These are phyloP conservation scores for Colletotrichum tanaceti DNA, from an alignment of 2,329 filamentous ascomycete genomes.

Conservation along the genomic window DNA sequence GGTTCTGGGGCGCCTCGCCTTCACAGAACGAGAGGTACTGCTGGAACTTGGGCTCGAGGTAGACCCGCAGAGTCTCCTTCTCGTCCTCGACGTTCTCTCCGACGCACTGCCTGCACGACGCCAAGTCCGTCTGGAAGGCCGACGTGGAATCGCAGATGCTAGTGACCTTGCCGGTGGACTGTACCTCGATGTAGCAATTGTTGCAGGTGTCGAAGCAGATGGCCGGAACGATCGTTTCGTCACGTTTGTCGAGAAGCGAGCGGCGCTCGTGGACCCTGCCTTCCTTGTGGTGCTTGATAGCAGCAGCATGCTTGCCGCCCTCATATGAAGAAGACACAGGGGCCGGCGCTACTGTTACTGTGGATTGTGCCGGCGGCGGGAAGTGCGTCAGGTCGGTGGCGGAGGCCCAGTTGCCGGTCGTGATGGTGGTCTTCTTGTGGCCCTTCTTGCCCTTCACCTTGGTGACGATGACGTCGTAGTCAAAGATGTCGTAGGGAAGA, in stretches of 20 bases:
- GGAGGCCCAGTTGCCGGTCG: slow-evolving; percentile 67
- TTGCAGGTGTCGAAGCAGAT: slow-evolving; percentile 67
- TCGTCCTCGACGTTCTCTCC: slow-evolving; percentile 41
- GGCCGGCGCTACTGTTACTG: slow-evolving; percentile 37
- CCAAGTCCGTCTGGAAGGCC: slow-evolving; percentile 53
- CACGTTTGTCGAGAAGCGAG: slow-evolving; percentile 53
- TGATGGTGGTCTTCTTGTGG: slow-evolving; percentile 56
- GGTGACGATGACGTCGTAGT: slow-evolving; percentile 54
- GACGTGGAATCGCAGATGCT: slow-evolving; percentile 59
- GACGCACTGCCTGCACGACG: slow-evolving; percentile 59
- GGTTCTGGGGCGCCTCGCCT: slow-evolving; percentile 42
- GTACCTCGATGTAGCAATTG: slow-evolving; percentile 58
- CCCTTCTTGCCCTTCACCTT: slow-evolving; percentile 50
- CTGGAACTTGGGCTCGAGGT: slow-evolving; percentile 53
- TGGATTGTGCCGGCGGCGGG: slow-evolving; percentile 46
- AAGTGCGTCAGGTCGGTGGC: slow-evolving; percentile 61
- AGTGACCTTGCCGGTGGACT: slow-evolving; percentile 59
- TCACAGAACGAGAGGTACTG: slow-evolving; percentile 62
- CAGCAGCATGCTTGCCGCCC: slow-evolving; percentile 37
- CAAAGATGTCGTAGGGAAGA: slow-evolving; percentile 71
- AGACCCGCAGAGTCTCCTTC: slow-evolving; percentile 48
- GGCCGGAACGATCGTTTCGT: slow-evolving; percentile 53
- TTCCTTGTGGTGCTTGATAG: slow-evolving; percentile 32
- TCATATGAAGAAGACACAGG: background rate
- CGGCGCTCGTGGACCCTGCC: slow-evolving; percentile 40